Evolutionary conservation across 192 early-diverging fungal genomes (phyloP).

Genomic region (Linnemannia elongata): DNA sequence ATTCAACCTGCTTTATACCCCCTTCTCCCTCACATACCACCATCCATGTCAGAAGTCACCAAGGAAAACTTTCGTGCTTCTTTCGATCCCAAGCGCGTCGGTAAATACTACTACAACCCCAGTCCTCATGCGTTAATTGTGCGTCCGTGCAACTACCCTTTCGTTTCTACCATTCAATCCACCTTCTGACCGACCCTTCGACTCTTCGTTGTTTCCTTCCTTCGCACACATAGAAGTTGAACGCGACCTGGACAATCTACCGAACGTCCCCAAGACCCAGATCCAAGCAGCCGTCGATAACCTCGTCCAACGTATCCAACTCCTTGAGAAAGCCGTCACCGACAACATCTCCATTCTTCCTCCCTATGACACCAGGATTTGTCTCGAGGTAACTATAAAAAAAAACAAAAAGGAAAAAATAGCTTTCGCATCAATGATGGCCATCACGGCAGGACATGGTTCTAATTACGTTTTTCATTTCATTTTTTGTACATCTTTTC

Average conservation of each 20-base stretch:
- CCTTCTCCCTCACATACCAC: not conserved
- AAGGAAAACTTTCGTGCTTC: conserved; percentile 36
- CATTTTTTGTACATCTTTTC: not conserved
- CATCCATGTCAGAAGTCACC: conserved; percentile 34
- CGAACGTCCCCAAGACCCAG: conserved; percentile 21
- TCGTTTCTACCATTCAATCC: not conserved
- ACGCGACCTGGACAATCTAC: conserved; percentile 5
- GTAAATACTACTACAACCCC: conserved; percentile 11
- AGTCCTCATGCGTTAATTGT: not conserved
- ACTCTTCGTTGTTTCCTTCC: not conserved
- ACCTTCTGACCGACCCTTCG: not conserved
- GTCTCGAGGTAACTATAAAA: conserved; percentile 56
- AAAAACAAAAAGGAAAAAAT: not conserved
- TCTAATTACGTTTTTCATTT: not conserved
- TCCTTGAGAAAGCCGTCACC: conserved; percentile 67
- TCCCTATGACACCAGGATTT: conserved; percentile 73
- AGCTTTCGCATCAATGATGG: too few relatives aligned
- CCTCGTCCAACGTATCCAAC: conserved; percentile 59
- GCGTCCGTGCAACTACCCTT: not conserved
- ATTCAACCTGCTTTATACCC: not conserved
- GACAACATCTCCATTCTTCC: conserved; percentile 70
- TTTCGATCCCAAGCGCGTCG: conserved; percentile 44
- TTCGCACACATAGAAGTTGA: conserved; percentile 15
- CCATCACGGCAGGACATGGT: too few relatives aligned
- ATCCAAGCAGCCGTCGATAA: conserved; percentile 46